Evolutionary conservation across 1,139 yeast species (phyloP).

Genomic region (Candida tetrigidarum): DNA sequence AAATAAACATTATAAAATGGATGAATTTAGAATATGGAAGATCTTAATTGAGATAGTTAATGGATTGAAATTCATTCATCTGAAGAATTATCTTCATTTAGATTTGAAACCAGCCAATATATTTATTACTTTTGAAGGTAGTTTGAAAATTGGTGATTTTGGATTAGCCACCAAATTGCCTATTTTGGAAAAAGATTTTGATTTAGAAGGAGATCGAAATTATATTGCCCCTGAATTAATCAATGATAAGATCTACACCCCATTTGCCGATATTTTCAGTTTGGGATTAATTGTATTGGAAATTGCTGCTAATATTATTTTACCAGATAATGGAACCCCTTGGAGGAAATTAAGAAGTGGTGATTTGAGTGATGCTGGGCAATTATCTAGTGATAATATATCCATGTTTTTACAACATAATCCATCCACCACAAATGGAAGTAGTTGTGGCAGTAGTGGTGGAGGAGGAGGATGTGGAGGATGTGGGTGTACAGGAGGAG

Average conservation of each 20-base stretch:
- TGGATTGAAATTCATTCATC: slow-evolving; percentile 84
- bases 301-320: slow-evolving; percentile 91
- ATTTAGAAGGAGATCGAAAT: slow-evolving; percentile 96
- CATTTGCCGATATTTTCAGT: slow-evolving; percentile 93
- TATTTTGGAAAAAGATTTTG: slow-evolving; percentile 61
- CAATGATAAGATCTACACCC: slow-evolving; percentile 79
- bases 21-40: slow-evolving; percentile 98
- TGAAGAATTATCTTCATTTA: slow-evolving; percentile 74
- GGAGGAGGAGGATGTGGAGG: background rate
- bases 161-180: slow-evolving; percentile 62
- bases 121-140: slow-evolving; percentile 93
- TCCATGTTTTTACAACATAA: slow-evolving; percentile 49
- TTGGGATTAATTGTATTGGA: slow-evolving; percentile 92
- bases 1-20: slow-evolving; percentile 74
- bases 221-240: slow-evolving; percentile 97
- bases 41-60: slow-evolving; percentile 78
- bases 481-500: no score
- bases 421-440: slow-evolving; percentile 10
- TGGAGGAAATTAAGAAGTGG: slow-evolving; percentile 98
- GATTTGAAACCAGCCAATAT: slow-evolving; percentile 96
- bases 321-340: slow-evolving; percentile 96
- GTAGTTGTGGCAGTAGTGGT: slow-evolving; percentile 1
- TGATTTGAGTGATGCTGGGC: slow-evolving; percentile 94
- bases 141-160: slow-evolving; percentile 83
- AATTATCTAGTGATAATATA: slow-evolving; percentile 62